phyloP scores from a whole-genome alignment of 2,329 filamentous ascomycete species.

The Phoma sp. region DNA sequence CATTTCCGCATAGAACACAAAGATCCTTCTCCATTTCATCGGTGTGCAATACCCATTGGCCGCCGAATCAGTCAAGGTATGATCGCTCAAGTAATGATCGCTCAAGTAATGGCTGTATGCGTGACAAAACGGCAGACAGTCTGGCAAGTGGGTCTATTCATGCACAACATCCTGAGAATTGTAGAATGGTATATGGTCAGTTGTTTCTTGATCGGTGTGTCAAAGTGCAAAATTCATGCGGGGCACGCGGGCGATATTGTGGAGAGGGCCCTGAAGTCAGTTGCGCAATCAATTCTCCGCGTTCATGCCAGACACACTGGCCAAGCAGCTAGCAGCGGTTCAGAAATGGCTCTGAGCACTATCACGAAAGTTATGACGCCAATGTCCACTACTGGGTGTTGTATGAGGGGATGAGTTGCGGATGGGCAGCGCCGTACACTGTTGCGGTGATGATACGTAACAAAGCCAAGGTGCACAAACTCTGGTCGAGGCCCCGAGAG shows the following conservation, averaged over 20 bases:
- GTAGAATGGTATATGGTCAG: neutral
- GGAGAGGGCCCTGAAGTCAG: neutral
- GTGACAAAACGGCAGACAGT: neutral
- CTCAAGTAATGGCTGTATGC: neutral
- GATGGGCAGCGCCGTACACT: neutral
- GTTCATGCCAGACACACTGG: conserved; percentile 1
- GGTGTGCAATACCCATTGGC: neutral
- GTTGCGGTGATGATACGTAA: neutral
- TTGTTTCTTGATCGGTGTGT: neutral
- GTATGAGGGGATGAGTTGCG: neutral
- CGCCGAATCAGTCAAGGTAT: neutral
- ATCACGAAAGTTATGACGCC: neutral
- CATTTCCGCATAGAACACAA: too few relatives aligned
- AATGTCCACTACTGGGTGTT: neutral
- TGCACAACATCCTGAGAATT: conserved; percentile 1
- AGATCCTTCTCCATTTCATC: neutral
- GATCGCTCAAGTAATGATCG: neutral
- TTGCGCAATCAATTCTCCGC: neutral
- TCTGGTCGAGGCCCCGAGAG: neutral
- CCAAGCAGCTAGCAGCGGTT: neutral
- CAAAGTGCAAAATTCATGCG: too few relatives aligned
- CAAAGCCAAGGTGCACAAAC: neutral
- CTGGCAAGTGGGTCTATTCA: conserved; percentile 9
- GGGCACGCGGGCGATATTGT: neutral
- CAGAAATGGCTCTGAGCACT: neutral